Evolutionary conservation across 768 basidiomycete species (phyloP).

Genomic region (Psilocybe tampanensis): DNA sequence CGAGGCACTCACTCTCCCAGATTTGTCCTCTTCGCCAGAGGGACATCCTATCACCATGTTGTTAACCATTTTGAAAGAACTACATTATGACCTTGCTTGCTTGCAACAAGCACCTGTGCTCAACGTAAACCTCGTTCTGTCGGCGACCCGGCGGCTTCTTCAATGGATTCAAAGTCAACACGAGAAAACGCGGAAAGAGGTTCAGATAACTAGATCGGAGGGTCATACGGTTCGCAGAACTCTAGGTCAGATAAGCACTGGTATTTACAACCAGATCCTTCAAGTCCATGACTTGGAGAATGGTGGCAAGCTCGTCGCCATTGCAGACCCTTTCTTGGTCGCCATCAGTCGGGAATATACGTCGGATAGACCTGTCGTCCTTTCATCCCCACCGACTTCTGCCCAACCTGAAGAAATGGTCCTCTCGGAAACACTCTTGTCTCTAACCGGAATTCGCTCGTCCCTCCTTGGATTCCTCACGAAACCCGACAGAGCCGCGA

Average conservation of each 20-base stretch:
- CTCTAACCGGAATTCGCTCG: constrained; percentile 11
- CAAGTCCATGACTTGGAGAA: background rate
- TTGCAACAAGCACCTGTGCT: constrained; percentile 5
- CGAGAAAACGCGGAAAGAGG: background rate
- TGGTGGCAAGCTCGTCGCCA: background rate
- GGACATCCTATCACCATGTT: constrained; percentile 5
- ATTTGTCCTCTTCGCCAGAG: background rate
- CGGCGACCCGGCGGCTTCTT: constrained; percentile 12
- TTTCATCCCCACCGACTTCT: background rate
- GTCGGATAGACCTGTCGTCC: background rate
- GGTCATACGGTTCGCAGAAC: background rate
- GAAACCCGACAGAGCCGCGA: constrained; percentile 1
- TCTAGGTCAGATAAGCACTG: constrained; percentile 5
- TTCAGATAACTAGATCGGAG: background rate
- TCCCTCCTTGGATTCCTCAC: constrained; percentile 16
- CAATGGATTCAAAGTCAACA: constrained; percentile 15
- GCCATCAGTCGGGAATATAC: background rate
- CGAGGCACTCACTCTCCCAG: background rate
- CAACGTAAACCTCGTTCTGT: constrained; percentile 14
- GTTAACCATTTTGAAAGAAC: constrained; percentile 1
- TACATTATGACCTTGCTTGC: constrained; percentile 5
- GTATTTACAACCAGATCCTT: constrained; percentile 17
- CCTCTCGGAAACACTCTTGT: constrained; percentile 15
- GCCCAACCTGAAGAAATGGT: background rate
- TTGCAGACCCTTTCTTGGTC: constrained; percentile 5